A percentile compares a stretch with the other conserved stretches of the same genome.
Conservation (phyloP, 1,284 basidiomycete genomes). For the Hypsizygus ulmarius region DNA sequence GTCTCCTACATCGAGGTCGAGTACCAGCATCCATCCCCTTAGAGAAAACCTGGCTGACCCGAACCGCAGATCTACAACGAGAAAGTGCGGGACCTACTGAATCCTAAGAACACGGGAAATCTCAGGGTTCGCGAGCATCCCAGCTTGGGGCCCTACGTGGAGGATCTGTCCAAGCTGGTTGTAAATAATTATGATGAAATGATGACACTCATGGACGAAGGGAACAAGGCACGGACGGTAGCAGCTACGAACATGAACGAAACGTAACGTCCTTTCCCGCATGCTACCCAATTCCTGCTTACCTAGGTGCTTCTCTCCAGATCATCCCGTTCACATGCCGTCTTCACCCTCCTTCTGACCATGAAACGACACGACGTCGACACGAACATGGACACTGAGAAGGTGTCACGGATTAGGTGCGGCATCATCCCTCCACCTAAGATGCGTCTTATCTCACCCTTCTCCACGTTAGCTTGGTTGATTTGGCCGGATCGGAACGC, state of each 20-base stretch:
- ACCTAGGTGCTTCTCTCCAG: conserved; percentile 33
- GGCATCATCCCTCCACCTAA: conserved; percentile 21
- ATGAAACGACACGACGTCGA: conserved; percentile 84
- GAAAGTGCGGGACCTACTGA: conserved; percentile 95
- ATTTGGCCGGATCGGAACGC: conserved; percentile 96
- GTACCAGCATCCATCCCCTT: conserved; percentile 6
- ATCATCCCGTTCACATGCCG: conserved; percentile 95
- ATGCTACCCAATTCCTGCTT: conserved; percentile 8
- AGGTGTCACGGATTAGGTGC: conserved; percentile 92
- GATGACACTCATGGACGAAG: conserved; percentile 99
- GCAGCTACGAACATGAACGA: conserved; percentile 99
- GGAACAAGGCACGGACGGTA: conserved; percentile 96
- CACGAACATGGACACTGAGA: conserved; percentile 90
- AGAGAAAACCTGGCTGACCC: conserved; percentile 4
- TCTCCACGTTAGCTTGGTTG: conserved; percentile 63
- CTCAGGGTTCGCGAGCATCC: conserved; percentile 97
- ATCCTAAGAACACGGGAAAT: conserved; percentile 96
- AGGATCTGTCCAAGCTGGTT: conserved; percentile 92
- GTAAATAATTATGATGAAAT: conserved; percentile 92
- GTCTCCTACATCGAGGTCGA: conserved; percentile 93
- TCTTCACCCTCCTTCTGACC: conserved; percentile 92
- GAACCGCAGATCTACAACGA: conserved; percentile 88
- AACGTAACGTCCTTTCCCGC: conserved; percentile 54
- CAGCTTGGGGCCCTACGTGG: conserved; percentile 92
- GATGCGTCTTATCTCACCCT: conserved; percentile 14